Evolutionary conservation across 2,329 filamentous ascomycete species (phyloP), one percentile per base, ranked within the genome.

Genomic region (Myriosclerotinia curreyana): DNA sequence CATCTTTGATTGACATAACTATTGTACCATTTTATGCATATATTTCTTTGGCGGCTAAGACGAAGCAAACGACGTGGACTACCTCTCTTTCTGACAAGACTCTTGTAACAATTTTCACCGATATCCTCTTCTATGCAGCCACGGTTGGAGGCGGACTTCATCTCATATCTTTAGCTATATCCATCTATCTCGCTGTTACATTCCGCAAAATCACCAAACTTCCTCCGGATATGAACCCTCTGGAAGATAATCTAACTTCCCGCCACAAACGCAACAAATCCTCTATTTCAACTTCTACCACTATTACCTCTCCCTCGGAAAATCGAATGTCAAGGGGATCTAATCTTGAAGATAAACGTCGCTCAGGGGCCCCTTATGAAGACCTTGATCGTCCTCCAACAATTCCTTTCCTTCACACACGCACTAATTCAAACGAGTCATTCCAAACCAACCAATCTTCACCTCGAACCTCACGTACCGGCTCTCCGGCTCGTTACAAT

Each of bases 181-280:
- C 91, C 6, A 74, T 91, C 40, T 97, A 89, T 77, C 81, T 98
- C 34, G 86, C 86, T 20, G 75, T 90, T 60, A 84, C 89, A 70
- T 98, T 97, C 84, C 85, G 88, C 49, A 89, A 90, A 73, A 97
- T 98, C 71, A 82, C 87, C 6, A 80, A 82, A 25, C 83, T 97
- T 75, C 94, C 94, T 7, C 93, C 94, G 0, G 94, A 98, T 73
- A 92, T 96, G 90, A 98, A 98, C 74, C 94, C 94, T 1, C 81
- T 98, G 17, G 93, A 97, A 74, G 86, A 90, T 69, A 88, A 94
- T 71, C 79, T 96, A 65, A 97, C 92, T 1, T 87, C 91, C 14
- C 85, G 88, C 31, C 92, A 96, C 77, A 93, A 92, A 80, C 86
- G 89, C 73, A 93, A 90, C 74, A 86, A 84, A 69, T 84, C 82